Percentiles rank a stretch among this genome's conserved stretches.
These are phyloP conservation scores for Linderniella brevidens DNA, from an alignment of 257 asterid genomes.

Conservation along the genomic window DNA sequence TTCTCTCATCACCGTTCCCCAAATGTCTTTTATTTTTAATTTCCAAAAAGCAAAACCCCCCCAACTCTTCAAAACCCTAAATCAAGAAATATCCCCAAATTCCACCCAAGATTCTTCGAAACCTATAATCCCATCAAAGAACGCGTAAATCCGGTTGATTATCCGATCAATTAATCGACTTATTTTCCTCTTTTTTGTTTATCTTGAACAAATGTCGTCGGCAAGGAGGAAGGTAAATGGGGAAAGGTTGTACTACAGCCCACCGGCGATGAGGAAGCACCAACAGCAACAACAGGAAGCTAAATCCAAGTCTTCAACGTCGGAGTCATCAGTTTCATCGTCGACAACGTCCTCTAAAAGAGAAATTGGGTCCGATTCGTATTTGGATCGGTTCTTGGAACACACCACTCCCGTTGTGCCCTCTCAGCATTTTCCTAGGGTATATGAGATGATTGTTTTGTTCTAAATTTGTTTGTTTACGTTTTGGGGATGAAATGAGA, in stretches of 20 bases:
- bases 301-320: constrained; percentile 19
- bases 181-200: neutral
- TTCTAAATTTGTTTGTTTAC: neutral
- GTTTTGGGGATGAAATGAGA: neutral
- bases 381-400: constrained; percentile 76
- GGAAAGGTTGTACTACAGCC: constrained; percentile 58
- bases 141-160: too few relatives aligned
- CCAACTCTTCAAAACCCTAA: too few relatives aligned
- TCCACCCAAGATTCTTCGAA: too few relatives aligned
- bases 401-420: constrained; percentile 68
- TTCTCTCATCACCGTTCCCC: too few relatives aligned
- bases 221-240: constrained; percentile 33
- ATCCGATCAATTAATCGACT: neutral
- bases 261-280: constrained; percentile 64
- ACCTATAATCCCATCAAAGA: too few relatives aligned
- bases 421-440: constrained; percentile 63
- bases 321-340: constrained; percentile 2
- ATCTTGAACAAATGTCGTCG: constrained; percentile 20
- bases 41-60: too few relatives aligned
- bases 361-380: constrained; percentile 24
- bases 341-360: constrained; percentile 16
- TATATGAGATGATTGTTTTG: constrained; percentile 5
- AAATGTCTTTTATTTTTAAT: too few relatives aligned
- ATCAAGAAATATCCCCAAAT: too few relatives aligned
- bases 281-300: constrained; percentile 27